Evolutionary conservation across 2,329 filamentous ascomycete genomes (phyloP), one percentile per base, ranked within the genome.

Genomic region (Fusarium chlamydosporum): DNA sequence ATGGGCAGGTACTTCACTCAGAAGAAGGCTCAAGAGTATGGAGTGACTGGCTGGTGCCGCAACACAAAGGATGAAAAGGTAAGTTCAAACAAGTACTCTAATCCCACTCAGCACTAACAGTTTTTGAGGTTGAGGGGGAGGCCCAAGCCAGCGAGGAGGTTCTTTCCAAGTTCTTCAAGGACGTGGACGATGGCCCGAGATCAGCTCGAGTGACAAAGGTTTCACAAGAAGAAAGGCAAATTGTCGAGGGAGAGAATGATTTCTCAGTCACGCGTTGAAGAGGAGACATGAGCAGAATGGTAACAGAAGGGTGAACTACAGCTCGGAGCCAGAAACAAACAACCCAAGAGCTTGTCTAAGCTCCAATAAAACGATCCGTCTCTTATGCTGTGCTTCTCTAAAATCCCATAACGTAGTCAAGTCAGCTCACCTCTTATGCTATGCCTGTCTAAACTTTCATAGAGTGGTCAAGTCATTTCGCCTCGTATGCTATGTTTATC

Each of bases 51-150:
- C 20, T 90, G 88, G 88, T 88, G 88, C 56, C 80, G 84, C 35
- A 90, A 90, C 73, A 87, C 85, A 0, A 72, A 80, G 2, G 82
- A 86, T 61, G 83, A 85, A 67, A 88, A 88, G 79, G 88, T 85
- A 69, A 20, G 34, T 20, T 9, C 41, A 71, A 51, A 37, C 15
- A 27, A 40, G 12, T 26, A 31, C 20, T 31, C 2, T 11, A 35
- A 37, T 12, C 16, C 46, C 37, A 15, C 16, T 15, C 16, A 31
- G 16, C 4, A 42, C 43, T 68, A 29, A 68, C 38, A 23, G 12
- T 15, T 16, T 12, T 53, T 79, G 73, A 97, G 93, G 94, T 98
- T 46, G 89, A 93, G 75, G 95, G 95, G 27, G 94, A 97, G 80
- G 94, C 91, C 7, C 95, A 98, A 77, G 94, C 93, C 31, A 83